Percentiles rank a stretch among this genome's conserved stretches.
These are phyloP conservation scores for Aegilops sharonensis DNA, from an alignment of 176 grass and related monocot species.

Conservation along the genomic window DNA sequence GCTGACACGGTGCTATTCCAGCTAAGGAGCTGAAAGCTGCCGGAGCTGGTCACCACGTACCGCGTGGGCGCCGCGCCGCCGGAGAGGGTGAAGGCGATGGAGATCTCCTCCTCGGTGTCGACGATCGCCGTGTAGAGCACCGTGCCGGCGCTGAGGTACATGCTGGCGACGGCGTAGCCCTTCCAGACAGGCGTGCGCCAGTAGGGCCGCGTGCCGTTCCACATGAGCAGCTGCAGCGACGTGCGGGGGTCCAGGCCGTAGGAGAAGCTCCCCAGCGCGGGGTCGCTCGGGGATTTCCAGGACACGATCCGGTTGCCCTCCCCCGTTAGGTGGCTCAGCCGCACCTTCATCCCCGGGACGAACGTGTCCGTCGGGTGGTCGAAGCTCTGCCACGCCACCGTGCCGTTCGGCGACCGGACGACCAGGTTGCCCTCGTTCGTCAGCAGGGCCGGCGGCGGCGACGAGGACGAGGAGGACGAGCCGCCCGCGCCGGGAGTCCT, in stretches of 20 bases:
- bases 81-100: background rate
- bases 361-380: conserved; percentile 44
- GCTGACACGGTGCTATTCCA: background rate
- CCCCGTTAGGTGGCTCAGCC: background rate
- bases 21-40: background rate
- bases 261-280: conserved; percentile 35
- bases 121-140: background rate
- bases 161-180: background rate
- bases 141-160: background rate
- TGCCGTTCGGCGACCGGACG: background rate
- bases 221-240: conserved; percentile 26
- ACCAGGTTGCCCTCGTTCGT: conserved; percentile 45
- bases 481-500: background rate
- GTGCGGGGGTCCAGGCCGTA: conserved; percentile 45
- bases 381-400: conserved; percentile 40
- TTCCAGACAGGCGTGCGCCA: conserved; percentile 49
- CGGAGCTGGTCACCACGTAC: conserved; percentile 26
- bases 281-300: conserved; percentile 36
- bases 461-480: background rate
- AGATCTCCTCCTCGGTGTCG: background rate
- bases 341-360: conserved; percentile 41
- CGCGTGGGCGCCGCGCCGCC: conserved; percentile 11
- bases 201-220: conserved; percentile 19
- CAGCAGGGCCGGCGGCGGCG: background rate
- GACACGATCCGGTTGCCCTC: conserved; percentile 21